Evolutionary conservation across 129 eudicot species (phyloP).

Genomic region (Flaveria sonorensis): DNA sequence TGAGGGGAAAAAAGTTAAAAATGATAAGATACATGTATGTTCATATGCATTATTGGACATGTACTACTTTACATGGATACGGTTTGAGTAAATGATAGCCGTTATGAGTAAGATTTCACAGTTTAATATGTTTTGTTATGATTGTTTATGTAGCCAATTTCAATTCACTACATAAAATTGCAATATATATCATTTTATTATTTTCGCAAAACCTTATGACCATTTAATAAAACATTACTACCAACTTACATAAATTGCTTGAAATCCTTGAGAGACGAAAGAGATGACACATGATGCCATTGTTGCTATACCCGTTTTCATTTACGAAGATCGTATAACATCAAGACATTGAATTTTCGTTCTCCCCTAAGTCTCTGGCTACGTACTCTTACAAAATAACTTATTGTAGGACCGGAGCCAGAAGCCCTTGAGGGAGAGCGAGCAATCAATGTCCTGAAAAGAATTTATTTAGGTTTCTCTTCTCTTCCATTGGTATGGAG

Average conservation of each 20-base stretch:
- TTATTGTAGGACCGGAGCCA: slow-evolving; percentile 17
- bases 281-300: neutral
- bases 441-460: slow-evolving; percentile 40
- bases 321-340: neutral
- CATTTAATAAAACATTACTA: neutral
- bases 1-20: too few relatives aligned
- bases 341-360: neutral
- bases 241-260: neutral
- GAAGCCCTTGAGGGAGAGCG: slow-evolving; percentile 64
- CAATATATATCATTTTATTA: too few relatives aligned
- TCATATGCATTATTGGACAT: too few relatives aligned
- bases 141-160: too few relatives aligned
- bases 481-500: slow-evolving; percentile 27
- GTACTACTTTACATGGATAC: too few relatives aligned
- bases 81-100: too few relatives aligned
- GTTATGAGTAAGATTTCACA: too few relatives aligned
- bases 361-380: slow-evolving; percentile 20
- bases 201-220: neutral
- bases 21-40: too few relatives aligned
- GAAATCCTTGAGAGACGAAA: neutral
- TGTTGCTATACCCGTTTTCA: neutral
- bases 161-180: too few relatives aligned
- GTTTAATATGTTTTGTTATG: too few relatives aligned
- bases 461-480: neutral
- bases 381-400: slow-evolving; percentile 7